phyloP scores from a whole-genome alignment of 768 basidiomycete genomes.

The Stropharia rugosoannulata region DNA sequence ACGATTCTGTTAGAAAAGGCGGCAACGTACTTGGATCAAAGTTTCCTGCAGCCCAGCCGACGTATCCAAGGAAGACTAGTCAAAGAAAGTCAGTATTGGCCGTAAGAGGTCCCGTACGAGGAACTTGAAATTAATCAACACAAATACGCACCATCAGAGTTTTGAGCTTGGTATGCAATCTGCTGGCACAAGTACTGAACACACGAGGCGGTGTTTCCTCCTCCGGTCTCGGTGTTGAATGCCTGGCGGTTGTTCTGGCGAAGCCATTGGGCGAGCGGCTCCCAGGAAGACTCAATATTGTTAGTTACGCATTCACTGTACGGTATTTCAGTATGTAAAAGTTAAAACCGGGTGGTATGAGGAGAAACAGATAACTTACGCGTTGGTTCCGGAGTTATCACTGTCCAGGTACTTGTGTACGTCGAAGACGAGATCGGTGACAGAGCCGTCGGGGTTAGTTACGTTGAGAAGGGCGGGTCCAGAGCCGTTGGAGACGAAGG shows the following conservation, averaged over 20 bases:
- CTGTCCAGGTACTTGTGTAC: constrained; percentile 64
- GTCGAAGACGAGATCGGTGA: constrained; percentile 50
- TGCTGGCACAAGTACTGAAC: constrained; percentile 43
- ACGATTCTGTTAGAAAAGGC: neutral
- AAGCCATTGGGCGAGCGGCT: constrained; percentile 47
- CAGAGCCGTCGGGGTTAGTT: constrained; percentile 45
- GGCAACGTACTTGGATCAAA: constrained; percentile 32
- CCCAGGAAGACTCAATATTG: constrained; percentile 48
- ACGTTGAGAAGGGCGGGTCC: constrained; percentile 46
- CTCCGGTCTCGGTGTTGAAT: constrained; percentile 62
- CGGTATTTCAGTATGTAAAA: neutral
- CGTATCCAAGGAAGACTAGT: constrained; percentile 51
- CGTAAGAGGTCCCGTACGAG: neutral
- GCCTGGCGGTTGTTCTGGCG: constrained; percentile 52
- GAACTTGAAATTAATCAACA: neutral
- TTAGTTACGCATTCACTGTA: constrained; percentile 48
- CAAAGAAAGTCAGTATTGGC: neutral
- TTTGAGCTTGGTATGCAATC: constrained; percentile 42
- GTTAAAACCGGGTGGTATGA: neutral
- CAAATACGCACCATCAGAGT: constrained; percentile 43
- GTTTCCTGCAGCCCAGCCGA: constrained; percentile 58
- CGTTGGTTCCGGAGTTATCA: constrained; percentile 40
- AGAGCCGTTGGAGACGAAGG: constrained; percentile 52
- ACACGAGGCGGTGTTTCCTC: constrained; percentile 54
- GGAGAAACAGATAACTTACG: constrained; percentile 12